phyloP scores from a whole-genome alignment of 176 grass and related monocot genomes.

The Cenchrus purpureus region DNA sequence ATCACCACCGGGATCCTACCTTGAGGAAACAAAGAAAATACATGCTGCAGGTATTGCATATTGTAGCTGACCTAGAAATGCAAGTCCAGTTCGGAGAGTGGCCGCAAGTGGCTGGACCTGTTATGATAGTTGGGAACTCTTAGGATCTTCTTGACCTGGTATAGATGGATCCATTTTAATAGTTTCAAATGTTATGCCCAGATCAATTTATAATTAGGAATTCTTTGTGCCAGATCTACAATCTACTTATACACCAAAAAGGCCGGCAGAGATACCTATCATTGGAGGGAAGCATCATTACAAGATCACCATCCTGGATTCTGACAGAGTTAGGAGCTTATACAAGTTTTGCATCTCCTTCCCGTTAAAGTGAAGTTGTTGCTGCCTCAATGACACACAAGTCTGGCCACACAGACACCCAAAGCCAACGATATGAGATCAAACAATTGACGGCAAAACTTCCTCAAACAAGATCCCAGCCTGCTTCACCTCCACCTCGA shows the following conservation, averaged over 20 bases:
- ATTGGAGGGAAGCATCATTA: slow-evolving; percentile 65
- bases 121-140: slow-evolving; percentile 4
- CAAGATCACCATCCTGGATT: slow-evolving; percentile 77
- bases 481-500: slow-evolving; percentile 91
- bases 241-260: neutral
- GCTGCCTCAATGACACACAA: slow-evolving; percentile 59
- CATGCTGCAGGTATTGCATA: slow-evolving; percentile 19
- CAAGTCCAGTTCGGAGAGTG: slow-evolving; percentile 64
- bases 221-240: neutral
- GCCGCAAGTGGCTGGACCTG: slow-evolving; percentile 76
- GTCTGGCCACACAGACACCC: slow-evolving; percentile 56
- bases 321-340: slow-evolving; percentile 61
- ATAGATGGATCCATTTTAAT: no score
- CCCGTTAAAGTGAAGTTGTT: slow-evolving; percentile 84
- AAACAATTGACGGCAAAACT: slow-evolving; percentile 11
- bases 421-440: slow-evolving; percentile 49
- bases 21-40: neutral
- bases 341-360: slow-evolving; percentile 82
- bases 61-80: slow-evolving; percentile 43
- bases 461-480: neutral
- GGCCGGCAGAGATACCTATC: slow-evolving; percentile 42
- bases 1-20: no score
- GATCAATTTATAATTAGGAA: no score
- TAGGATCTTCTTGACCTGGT: neutral
- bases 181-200: no score